Conservation (phyloP, 805 yeast genomes). For the Isabelozyma pseudorhagii region DNA sequence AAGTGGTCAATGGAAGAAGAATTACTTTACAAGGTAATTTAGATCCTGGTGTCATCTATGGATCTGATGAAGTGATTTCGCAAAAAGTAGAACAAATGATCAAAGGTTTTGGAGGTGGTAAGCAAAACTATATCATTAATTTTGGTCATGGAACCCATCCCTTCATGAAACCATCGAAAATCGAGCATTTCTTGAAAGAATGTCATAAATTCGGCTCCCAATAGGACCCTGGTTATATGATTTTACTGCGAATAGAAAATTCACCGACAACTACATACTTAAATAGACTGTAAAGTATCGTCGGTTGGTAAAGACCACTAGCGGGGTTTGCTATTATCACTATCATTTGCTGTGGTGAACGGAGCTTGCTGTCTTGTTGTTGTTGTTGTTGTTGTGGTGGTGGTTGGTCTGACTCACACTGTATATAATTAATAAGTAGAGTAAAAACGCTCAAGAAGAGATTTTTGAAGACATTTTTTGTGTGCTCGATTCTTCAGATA, state of each 20-base stretch:
- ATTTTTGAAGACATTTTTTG: too few species aligned
- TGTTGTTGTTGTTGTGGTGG: too few species aligned
- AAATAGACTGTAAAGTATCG: too few species aligned
- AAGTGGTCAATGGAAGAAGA: constrained; percentile 64
- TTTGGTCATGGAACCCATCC: constrained; percentile 99
- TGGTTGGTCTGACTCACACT: too few species aligned
- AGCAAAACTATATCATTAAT: constrained; percentile 85
- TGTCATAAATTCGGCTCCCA: constrained; percentile 72
- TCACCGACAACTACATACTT: too few species aligned
- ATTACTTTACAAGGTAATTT: constrained; percentile 90
- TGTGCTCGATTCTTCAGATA: too few species aligned
- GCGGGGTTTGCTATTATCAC: too few species aligned
- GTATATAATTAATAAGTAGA: too few species aligned
- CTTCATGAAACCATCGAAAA: constrained; percentile 89
- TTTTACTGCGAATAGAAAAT: neutral
- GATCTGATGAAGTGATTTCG: constrained; percentile 77
- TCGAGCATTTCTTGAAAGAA: constrained; percentile 80
- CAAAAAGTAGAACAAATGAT: constrained; percentile 86
- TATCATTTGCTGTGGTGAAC: too few species aligned
- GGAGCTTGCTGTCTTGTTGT: too few species aligned
- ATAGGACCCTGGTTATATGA: neutral
- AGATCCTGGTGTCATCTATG: constrained; percentile 94
- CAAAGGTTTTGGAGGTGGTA: constrained; percentile 89
- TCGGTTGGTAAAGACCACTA: too few species aligned
- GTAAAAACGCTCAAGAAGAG: too few species aligned